These are phyloP conservation scores for Spinacia oleracea DNA, from an alignment of 179 eudicot genomes.

Conservation along the genomic window DNA sequence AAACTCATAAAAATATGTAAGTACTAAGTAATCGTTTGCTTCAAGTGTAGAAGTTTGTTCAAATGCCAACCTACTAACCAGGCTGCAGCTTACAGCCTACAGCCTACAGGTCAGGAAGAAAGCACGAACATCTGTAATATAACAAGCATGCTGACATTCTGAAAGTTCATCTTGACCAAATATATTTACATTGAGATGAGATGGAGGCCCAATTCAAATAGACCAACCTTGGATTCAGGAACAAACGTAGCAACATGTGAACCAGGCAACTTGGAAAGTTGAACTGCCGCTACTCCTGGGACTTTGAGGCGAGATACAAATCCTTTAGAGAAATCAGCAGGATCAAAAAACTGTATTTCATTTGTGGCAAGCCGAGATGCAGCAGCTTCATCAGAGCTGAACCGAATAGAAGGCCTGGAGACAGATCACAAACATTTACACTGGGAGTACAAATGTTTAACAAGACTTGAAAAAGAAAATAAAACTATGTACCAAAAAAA, in stretches of 20 bases:
- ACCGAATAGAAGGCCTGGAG: conserved; percentile 71
- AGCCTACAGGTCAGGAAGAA: not conserved
- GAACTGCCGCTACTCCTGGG: conserved; percentile 80
- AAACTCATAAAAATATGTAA: not conserved
- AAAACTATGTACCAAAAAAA: not conserved
- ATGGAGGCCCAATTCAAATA: conserved; percentile 1
- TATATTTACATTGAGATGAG: conserved; percentile 3
- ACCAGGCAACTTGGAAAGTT: conserved; percentile 77
- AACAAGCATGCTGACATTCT: not conserved
- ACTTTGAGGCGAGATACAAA: conserved; percentile 60
- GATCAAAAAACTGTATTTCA: conserved; percentile 80
- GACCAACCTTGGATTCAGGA: conserved; percentile 87
- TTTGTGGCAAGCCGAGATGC: conserved; percentile 89
- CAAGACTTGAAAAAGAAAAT: no score
- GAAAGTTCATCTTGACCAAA: not conserved
- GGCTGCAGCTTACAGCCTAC: not conserved
- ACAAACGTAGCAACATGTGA: conserved; percentile 85
- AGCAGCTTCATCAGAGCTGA: conserved; percentile 75
- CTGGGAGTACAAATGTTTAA: not conserved
- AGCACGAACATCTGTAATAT: conserved; percentile 3
- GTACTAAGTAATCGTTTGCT: not conserved
- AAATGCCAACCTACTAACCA: not conserved
- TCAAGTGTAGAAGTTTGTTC: not conserved
- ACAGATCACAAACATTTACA: conserved; percentile 12
- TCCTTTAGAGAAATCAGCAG: conserved; percentile 76